These are phyloP conservation scores for Nothopassalora personata DNA, from an alignment of 2,329 filamentous ascomycete species.

Conservation along the genomic window DNA sequence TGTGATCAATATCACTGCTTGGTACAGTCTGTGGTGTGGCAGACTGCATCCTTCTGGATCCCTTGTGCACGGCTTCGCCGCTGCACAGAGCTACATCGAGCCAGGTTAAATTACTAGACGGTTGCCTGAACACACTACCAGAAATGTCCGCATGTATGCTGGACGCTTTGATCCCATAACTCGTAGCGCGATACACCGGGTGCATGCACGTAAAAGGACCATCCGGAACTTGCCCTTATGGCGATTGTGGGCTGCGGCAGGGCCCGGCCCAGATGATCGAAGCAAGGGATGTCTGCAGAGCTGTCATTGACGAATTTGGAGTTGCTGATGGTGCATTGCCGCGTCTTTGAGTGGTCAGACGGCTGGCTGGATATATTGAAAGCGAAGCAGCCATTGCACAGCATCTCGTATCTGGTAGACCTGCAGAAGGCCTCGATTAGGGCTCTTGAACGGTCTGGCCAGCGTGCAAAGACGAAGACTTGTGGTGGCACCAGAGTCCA, in stretches of 20 bases:
- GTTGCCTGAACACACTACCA: background rate
- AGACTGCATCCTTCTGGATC: conserved; percentile 8
- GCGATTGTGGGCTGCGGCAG: background rate
- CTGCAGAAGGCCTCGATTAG: background rate
- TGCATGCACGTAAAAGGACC: background rate
- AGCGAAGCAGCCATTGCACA: conserved; percentile 2
- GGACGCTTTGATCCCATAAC: background rate
- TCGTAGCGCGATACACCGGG: background rate
- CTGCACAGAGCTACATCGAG: conserved; percentile 15
- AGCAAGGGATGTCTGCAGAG: background rate
- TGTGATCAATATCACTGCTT: background rate
- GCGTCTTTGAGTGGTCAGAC: background rate
- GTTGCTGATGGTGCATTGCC: conserved; percentile 3
- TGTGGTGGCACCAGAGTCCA: background rate
- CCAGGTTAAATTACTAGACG: conserved; percentile 6
- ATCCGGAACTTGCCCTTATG: background rate
- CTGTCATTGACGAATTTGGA: conserved; percentile 4
- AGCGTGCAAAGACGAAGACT: background rate
- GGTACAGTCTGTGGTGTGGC: conserved; percentile 3
- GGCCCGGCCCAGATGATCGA: background rate
- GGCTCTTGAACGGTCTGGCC: background rate
- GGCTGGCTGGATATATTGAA: background rate
- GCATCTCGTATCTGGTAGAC: background rate
- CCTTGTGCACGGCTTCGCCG: conserved; percentile 13
- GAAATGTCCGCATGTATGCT: background rate